Evolutionary conservation across 441 rosid genomes (phyloP).

Genomic region (Iberis amara): DNA sequence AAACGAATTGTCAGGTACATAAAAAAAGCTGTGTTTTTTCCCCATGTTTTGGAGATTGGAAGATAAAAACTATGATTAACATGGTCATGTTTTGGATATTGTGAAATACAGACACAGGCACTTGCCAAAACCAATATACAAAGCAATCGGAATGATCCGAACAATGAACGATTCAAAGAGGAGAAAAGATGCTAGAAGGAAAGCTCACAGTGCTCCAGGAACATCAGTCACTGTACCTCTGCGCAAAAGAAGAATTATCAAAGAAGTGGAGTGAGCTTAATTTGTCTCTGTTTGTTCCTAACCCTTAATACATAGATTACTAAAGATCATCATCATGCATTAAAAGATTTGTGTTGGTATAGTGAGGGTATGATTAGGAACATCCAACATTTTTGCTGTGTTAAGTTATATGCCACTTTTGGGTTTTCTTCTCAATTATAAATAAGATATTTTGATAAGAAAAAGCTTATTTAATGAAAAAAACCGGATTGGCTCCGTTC

Average conservation of each 20-base stretch:
- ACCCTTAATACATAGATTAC: not conserved
- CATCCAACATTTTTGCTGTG: no score
- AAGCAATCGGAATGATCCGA: conserved; percentile 46
- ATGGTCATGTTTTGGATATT: conserved; percentile 8
- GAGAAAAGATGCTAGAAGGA: conserved; percentile 66
- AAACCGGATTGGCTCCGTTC: no score
- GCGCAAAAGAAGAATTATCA: conserved; percentile 70
- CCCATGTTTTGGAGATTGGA: conserved; percentile 2
- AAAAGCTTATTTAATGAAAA: no score
- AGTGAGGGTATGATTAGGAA: no score
- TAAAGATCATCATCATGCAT: not conserved
- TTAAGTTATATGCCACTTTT: not conserved
- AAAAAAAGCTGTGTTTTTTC: not conserved
- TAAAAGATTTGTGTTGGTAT: conserved; percentile 2
- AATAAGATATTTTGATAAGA: no score
- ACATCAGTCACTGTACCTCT: conserved; percentile 42
- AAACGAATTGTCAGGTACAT: conserved; percentile 80
- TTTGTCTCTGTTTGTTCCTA: not conserved
- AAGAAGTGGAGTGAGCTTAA: conserved; percentile 59
- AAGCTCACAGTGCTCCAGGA: conserved; percentile 91
- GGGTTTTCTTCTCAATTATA: not conserved
- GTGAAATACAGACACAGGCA: conserved; percentile 73
- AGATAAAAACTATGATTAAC: not conserved
- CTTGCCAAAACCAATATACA: conserved; percentile 79
- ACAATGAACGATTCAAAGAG: conserved; percentile 55